Conservation (phyloP, 768 basidiomycete genomes). For the Pleurotus ostreatus region DNA sequence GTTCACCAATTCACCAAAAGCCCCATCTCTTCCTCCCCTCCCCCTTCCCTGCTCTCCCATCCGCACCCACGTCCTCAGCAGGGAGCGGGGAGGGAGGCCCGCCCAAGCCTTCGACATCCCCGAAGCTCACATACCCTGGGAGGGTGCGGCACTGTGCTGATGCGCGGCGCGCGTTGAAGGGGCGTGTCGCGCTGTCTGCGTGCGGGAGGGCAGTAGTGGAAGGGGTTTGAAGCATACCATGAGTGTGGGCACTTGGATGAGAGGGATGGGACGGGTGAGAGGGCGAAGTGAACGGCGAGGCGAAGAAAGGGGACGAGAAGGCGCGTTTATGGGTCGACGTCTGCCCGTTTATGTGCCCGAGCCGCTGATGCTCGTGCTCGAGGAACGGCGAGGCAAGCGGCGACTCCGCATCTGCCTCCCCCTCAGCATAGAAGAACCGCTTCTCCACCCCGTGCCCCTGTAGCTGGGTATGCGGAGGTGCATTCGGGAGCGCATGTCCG, state of each 20-base stretch:
- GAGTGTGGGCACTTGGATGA: not conserved
- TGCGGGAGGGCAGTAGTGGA: not conserved
- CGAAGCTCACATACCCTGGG: conserved; percentile 66
- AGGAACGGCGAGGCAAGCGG: too few relatives aligned
- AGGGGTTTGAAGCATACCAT: not conserved
- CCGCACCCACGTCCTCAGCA: conserved; percentile 11
- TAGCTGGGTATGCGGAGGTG: not conserved
- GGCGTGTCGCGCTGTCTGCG: conserved; percentile 21
- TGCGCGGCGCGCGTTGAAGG: conserved; percentile 63
- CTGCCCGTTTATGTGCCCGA: too few relatives aligned
- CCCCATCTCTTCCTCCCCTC: conserved; percentile 4
- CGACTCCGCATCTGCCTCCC: too few relatives aligned
- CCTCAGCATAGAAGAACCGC: not conserved
- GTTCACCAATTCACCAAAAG: conserved; percentile 5
- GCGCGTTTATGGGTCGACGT: not conserved
- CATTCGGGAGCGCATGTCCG: not conserved
- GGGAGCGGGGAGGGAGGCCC: conserved; percentile 39
- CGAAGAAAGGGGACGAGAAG: not conserved
- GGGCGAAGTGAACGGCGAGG: not conserved
- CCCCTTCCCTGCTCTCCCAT: conserved; percentile 9
- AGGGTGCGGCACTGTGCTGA: conserved; percentile 51
- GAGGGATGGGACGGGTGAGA: not conserved
- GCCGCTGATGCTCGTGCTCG: too few relatives aligned
- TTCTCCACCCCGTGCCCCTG: not conserved
- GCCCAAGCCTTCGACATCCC: conserved; percentile 64